These are phyloP conservation scores for Fusarium algeriense DNA, from an alignment of 2,329 filamentous ascomycete genomes.

Conservation along the genomic window DNA sequence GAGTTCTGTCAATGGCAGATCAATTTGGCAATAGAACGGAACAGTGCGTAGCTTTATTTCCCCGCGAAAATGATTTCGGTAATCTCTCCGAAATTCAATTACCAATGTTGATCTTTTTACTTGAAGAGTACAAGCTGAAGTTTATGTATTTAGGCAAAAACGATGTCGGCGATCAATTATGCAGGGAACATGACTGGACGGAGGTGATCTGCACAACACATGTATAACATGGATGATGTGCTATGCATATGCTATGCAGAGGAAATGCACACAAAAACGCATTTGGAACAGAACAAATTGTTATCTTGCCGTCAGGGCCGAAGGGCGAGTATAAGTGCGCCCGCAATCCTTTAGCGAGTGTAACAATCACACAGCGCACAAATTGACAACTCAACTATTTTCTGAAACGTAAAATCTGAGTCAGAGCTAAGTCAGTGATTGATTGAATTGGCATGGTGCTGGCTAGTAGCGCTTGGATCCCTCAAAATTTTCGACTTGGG, in stretches of 20 bases:
- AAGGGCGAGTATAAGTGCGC: conserved; percentile 1
- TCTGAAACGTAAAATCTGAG: conserved; percentile 8
- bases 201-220: conserved; percentile 4
- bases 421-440: neutral
- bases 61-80: conserved; percentile 2
- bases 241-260: conserved; percentile 13
- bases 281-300: neutral
- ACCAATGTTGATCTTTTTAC: conserved; percentile 13
- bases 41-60: neutral
- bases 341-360: conserved; percentile 28
- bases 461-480: neutral
- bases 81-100: conserved; percentile 14
- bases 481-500: neutral
- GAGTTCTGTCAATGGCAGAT: neutral
- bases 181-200: conserved; percentile 11
- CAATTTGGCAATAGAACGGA: neutral
- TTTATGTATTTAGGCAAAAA: conserved; percentile 28
- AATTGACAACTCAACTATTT: conserved; percentile 1
- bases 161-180: conserved; percentile 6
- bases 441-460: neutral
- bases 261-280: conserved; percentile 3
- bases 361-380: conserved; percentile 20
- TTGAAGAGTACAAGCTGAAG: conserved; percentile 5
- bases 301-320: neutral
- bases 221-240: conserved; percentile 6